Base-by-base conservation (phyloP, 2,329 filamentous ascomycete species). In the Penicillium sclerotigenum region DNA sequence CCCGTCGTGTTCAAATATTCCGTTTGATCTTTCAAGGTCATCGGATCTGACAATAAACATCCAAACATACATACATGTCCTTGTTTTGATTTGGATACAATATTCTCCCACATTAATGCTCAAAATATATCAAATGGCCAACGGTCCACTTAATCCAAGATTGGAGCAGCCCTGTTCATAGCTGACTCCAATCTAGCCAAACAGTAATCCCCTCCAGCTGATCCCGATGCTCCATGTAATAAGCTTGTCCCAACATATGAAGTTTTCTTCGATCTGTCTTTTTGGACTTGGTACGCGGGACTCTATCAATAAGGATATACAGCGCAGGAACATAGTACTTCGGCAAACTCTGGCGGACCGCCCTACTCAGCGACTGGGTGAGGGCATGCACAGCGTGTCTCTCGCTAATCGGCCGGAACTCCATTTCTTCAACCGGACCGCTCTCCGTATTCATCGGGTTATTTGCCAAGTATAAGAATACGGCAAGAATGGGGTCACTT, bases 181-280 rank as follows among this genome's bases (percentile, higher is more conserved):
- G 20, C 24, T 28, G 37, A 41, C 52, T 55, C 59, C 59, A 61
- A 18, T 58, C 41, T 3, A 56, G 47, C 59, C 55, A 60, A 3
- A 60, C 54, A 24, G 55, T 58, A n/a, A 61, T 58, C 14, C 54
- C 52, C 13, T 50, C 40, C 20, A 62, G 14, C 29, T 57, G 51
- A n/a, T 57, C 52, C 43, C 61, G 50, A 45, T 58, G 42, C 2
- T 28, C 46, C 58, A 63, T 54, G 31, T 64, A 64, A 52, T 61
- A 65, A 33, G 48, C 50, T 36, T 65, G 63, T 1, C 52, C 64
- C 18, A 63, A 33, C 36, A 58, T 41, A 22, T 64, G 64, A 8
- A 67, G 46, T 34, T 60, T 62, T 1, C 62, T 50, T 2, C 65
- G 64, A 57, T 67, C 65, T 1, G 58, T 61, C 58, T 67, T 67